A percentile compares a stretch with the other conserved stretches of the same genome.
These are phyloP conservation scores for Porcisia hertigi DNA, from an alignment of 208 protist genomes.

Conservation along the genomic window DNA sequence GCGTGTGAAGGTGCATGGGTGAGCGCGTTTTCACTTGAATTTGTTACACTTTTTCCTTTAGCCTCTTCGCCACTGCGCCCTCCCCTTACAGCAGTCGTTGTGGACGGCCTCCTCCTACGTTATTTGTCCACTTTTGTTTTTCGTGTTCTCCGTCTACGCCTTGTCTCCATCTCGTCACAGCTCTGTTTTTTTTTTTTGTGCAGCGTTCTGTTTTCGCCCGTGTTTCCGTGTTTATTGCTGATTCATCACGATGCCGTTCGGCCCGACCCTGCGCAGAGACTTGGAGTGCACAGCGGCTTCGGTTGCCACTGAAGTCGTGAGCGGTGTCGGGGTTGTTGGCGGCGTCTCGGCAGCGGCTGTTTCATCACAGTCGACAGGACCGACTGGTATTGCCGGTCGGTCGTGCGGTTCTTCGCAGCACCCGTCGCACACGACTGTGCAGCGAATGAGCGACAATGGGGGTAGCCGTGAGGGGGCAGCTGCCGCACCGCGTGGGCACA, in stretches of 20 bases:
- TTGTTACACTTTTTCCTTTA: background rate
- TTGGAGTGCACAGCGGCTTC: slow-evolving; percentile 29
- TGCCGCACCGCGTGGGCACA: slow-evolving; percentile 19
- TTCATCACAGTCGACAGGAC: slow-evolving; percentile 1
- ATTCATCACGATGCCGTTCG: slow-evolving; percentile 21
- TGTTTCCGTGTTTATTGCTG: background rate
- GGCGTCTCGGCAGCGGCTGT: slow-evolving; percentile 5
- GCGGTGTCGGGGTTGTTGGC: slow-evolving; percentile 1
- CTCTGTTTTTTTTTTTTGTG: background rate
- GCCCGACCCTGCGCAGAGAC: slow-evolving; percentile 17
- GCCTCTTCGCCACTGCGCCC: background rate
- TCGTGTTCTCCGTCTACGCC: too few relatives aligned
- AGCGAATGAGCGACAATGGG: slow-evolving; percentile 11
- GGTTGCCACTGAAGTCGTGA: slow-evolving; percentile 11
- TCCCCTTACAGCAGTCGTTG: background rate
- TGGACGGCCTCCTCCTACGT: too few relatives aligned
- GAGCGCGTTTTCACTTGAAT: background rate
- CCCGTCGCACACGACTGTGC: slow-evolving; percentile 20
- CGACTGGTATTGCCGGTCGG: background rate
- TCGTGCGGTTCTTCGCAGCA: slow-evolving; percentile 18
- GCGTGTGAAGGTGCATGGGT: background rate
- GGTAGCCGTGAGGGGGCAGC: slow-evolving; percentile 2
- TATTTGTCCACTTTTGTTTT: background rate
- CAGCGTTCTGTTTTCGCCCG: background rate
- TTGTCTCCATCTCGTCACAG: background rate